Percentiles rank a stretch among this genome's conserved stretches.
Conservation (phyloP, 2,329 filamentous ascomycete genomes). For the Aspergillus quadrilineatus region DNA sequence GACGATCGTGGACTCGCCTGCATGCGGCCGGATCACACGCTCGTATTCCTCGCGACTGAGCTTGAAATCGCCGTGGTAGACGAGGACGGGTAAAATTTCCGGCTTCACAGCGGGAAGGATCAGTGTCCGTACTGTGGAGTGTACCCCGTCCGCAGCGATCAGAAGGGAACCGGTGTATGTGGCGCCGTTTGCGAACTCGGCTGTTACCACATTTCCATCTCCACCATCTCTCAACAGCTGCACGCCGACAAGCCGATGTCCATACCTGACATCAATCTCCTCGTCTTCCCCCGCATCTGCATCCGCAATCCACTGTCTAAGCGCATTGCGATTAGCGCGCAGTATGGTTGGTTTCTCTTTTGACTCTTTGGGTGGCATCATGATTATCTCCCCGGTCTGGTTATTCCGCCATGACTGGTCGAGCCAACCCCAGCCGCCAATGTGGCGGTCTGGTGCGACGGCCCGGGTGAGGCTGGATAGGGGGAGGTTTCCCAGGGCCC, state of each 20-base stretch:
- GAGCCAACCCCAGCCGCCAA: constrained; percentile 15
- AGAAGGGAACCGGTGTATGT: constrained; percentile 10
- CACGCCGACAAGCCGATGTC: constrained; percentile 2
- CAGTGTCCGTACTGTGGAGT: constrained; percentile 6
- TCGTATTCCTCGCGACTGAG: constrained; percentile 8
- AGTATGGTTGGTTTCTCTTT: constrained; percentile 3
- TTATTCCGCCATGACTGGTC: constrained; percentile 15
- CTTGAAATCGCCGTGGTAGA: constrained; percentile 14
- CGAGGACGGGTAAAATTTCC: constrained; percentile 7
- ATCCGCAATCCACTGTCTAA: constrained; percentile 14
- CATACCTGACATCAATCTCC: constrained; percentile 13
- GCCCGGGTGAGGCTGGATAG: constrained; percentile 6
- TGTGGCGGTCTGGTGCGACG: constrained; percentile 13
- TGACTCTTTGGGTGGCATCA: constrained; percentile 4
- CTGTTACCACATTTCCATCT: not conserved
- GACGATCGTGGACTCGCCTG: constrained; percentile 8
- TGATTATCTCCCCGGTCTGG: constrained; percentile 7
- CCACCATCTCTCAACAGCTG: not conserved
- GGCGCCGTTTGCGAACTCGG: constrained; percentile 12
- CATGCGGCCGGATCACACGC: constrained; percentile 1
- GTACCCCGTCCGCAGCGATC: constrained; percentile 13
- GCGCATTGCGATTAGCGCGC: constrained; percentile 13
- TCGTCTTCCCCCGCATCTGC: constrained; percentile 4
- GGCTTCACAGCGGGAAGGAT: constrained; percentile 1
- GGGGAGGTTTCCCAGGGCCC: constrained; percentile 4